Base-by-base conservation (phyloP, 2,329 filamentous ascomycete species). In the Cryphonectria radicalis region DNA sequence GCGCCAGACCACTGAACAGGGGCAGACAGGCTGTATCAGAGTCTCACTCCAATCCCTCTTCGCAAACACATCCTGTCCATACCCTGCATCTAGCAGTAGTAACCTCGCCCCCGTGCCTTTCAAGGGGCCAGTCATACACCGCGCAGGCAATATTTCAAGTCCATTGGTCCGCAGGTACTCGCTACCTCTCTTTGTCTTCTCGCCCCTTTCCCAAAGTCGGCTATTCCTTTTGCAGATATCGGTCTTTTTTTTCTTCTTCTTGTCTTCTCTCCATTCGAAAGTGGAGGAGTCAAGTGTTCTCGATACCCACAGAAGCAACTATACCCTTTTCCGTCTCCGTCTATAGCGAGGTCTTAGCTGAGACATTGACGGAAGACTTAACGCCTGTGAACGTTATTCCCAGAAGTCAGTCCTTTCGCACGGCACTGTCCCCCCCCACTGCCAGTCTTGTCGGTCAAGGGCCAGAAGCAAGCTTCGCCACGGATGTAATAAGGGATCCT, bases 171-270 rank as follows among this genome's bases (percentile, higher is more conserved):
- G 57, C 43, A 50, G 42, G 35, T 37, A 40, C 40, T 71, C 57
- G 63, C 69, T 71, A 68, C 71, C 69, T 66, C 59, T 64, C 69
- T 71, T 73, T 71, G 69, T 71, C 59, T 66, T 57, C 66, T 73
- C 69, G 63, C 13, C 69, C 67, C 50, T n/a, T 3, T 50, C 7
- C 19, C 19, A 50, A 50, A 6, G 46, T n/a, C 11, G 62, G 66
- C 71, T 68, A 71, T 69, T 73, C 71, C 71, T 67, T 62, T 69
- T 73, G 71, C 71, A 73, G 71, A 68, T 65, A 69, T 50, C 19
- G 17, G 68, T 25, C 66, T 50, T 65, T 68, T 28, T 42, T 19
- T 7, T 40, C 25, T 17, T 59, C 46, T 17, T 43, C 42, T 22
- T 17, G 17, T 17, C 43, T 7, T 8, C 43, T 46, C 43, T 22